Evolutionary conservation across 176 grass and related monocot species (phyloP), one percentile per base, ranked within the genome.

Genomic region (Ensete glaucum): DNA sequence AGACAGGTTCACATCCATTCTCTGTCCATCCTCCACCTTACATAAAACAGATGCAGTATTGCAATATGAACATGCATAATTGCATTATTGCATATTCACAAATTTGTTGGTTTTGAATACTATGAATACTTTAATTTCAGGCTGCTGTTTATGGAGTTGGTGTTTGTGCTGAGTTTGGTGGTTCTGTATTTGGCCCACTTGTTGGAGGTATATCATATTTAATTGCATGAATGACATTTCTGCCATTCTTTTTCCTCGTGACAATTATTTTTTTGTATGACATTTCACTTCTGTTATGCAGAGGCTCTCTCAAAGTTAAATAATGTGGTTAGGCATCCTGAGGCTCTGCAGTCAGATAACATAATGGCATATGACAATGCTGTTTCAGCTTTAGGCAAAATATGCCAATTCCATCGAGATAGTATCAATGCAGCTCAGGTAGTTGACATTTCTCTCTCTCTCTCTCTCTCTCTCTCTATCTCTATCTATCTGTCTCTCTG

Each of bases 141-240:
- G 91, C 96, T 89, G 96, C 96, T 77, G 96, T 99, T 56, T 99
- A 99, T 85, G 96, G 96, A 54, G 85, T 99, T 60, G 96, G 96
- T 68, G 88, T 99, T 73, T 99, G 96, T 77, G 96, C 96, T 64
- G 91, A 99, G 79, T 99, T 87, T 86, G 96, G 96, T 10, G 85
- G 91, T 77, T 81, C 80, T 81, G 85, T 87, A 53, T 95, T 99
- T 48, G 81, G 84, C n/a, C 88, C 96, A 83, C 78, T 99, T 73
- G 91, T 99, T 76, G 96, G 96, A 99, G 96, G 96, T 99, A 88
- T n/a, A 9, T 27, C 29, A 16, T 55, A 19, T 27, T 54, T 67
- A 55, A 54, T 50, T 17, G 1, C 15, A 3, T 8, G 74, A 14
- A 23, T 27, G 24, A 54, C 7, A 5, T 23, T 23, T 11, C 9